Evolutionary conservation across 2,329 filamentous ascomycete genomes (phyloP).

Genomic region (Pseudogymnoascus sp.): DNA sequence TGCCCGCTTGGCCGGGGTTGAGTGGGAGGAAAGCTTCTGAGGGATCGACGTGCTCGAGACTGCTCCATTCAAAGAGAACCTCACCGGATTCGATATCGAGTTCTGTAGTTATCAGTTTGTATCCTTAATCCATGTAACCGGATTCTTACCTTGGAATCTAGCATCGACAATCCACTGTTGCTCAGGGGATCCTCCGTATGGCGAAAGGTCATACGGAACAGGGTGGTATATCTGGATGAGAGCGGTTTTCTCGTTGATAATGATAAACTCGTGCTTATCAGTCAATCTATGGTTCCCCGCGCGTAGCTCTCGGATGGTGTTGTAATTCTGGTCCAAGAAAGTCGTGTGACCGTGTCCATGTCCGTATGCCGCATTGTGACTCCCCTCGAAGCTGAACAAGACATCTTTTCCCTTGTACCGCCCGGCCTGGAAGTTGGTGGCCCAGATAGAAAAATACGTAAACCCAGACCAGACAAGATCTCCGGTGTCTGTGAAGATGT

Average conservation of each 20-base stretch:
- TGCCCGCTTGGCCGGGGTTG: conserved; percentile 36
- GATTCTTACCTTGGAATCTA: conserved; percentile 40
- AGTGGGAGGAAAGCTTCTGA: conserved; percentile 39
- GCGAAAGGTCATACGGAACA: conserved; percentile 36
- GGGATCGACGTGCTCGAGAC: conserved; percentile 41
- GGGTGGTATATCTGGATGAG: conserved; percentile 47
- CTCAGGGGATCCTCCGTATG: conserved; percentile 38
- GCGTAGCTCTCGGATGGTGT: conserved; percentile 44
- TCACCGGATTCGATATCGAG: conserved; percentile 37
- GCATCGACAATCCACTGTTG: conserved; percentile 49
- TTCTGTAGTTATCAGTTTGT: conserved; percentile 23
- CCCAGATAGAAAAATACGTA: conserved; percentile 42
- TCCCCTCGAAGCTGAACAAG: conserved; percentile 45
- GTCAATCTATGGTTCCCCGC: conserved; percentile 42
- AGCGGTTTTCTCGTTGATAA: conserved; percentile 43
- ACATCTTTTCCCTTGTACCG: conserved; percentile 44
- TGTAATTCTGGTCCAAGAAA: conserved; percentile 45
- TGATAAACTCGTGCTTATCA: conserved; percentile 47
- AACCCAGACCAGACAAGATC: conserved; percentile 51
- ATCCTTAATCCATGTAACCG: background rate
- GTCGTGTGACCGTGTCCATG: conserved; percentile 47
- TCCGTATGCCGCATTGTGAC: conserved; percentile 42
- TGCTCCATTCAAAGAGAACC: conserved; percentile 50
- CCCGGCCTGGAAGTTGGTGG: conserved; percentile 42
- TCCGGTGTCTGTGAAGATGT: conserved; percentile 46